Conservation (phyloP, 192 early-diverging fungal species). For the Coemansia sp. region DNA sequence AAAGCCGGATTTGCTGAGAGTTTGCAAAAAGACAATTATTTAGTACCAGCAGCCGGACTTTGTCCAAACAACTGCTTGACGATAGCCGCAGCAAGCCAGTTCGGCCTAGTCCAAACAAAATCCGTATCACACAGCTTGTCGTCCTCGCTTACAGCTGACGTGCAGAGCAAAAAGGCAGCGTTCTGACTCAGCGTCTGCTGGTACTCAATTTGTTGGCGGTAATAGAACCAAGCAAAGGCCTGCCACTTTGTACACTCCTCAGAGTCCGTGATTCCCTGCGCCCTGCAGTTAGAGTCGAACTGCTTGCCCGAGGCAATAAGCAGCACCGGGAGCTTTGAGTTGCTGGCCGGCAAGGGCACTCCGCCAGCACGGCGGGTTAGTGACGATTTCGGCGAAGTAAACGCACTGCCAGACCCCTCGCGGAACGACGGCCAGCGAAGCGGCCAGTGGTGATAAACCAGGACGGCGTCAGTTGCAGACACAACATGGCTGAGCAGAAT, state of each 20-base stretch:
- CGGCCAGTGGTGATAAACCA: slow-evolving; percentile 57
- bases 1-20: not conserved
- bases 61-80: slow-evolving; percentile 41
- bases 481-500: slow-evolving; percentile 32
- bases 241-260: slow-evolving; percentile 56
- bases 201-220: slow-evolving; percentile 55
- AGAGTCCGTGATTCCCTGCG: slow-evolving; percentile 31
- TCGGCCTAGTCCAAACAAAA: slow-evolving; percentile 53
- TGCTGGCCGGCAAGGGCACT: slow-evolving; percentile 16
- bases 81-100: slow-evolving; percentile 47
- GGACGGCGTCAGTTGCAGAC: slow-evolving; percentile 38
- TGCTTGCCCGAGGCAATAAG: slow-evolving; percentile 47
- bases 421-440: slow-evolving; percentile 56
- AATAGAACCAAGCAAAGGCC: slow-evolving; percentile 57
- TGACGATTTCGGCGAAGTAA: slow-evolving; percentile 9
- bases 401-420: slow-evolving; percentile 24
- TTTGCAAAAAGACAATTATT: not conserved
- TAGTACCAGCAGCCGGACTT: not conserved
- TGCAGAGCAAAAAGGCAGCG: slow-evolving; percentile 47
- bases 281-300: slow-evolving; percentile 44
- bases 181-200: slow-evolving; percentile 57
- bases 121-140: slow-evolving; percentile 30
- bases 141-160: slow-evolving; percentile 31
- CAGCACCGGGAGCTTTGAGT: slow-evolving; percentile 36
- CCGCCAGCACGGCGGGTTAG: slow-evolving; percentile 5